These are phyloP conservation scores for Sinapis alba DNA, from an alignment of 441 rosid species.

Conservation along the genomic window DNA sequence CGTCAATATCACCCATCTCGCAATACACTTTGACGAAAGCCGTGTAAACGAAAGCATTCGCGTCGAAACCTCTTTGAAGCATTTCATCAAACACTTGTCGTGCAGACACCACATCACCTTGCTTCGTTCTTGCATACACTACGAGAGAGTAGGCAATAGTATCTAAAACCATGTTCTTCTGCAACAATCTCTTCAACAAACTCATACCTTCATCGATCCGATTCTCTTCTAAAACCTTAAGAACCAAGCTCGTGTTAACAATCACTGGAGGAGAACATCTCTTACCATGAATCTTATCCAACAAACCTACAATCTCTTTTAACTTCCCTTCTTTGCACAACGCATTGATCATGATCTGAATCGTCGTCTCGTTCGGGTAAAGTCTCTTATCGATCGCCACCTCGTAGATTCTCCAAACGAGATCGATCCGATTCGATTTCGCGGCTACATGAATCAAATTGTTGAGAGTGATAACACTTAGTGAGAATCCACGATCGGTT, in stretches of 20 bases:
- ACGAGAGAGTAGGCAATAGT: constrained; percentile 66
- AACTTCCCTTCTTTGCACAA: constrained; percentile 81
- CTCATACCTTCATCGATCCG: constrained; percentile 51
- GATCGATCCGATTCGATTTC: constrained; percentile 50
- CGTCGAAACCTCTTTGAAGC: constrained; percentile 66
- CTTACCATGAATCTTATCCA: constrained; percentile 67
- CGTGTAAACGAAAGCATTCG: constrained; percentile 63
- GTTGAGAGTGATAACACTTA: constrained; percentile 59
- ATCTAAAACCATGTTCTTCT: constrained; percentile 68
- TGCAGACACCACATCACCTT: constrained; percentile 55
- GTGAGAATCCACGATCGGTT: constrained; percentile 53
- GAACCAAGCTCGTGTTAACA: constrained; percentile 59
- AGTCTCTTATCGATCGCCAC: constrained; percentile 53
- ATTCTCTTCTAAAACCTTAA: constrained; percentile 57
- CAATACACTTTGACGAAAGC: constrained; percentile 56
- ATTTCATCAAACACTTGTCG: constrained; percentile 60
- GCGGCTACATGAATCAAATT: constrained; percentile 56
- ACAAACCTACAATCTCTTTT: constrained; percentile 46
- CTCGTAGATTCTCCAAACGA: constrained; percentile 78
- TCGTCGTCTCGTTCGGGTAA: constrained; percentile 58
- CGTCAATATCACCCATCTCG: constrained; percentile 45
- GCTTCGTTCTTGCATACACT: constrained; percentile 49
- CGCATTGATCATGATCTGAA: constrained; percentile 52
- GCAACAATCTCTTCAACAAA: constrained; percentile 70
- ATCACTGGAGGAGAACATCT: constrained; percentile 66